These are phyloP conservation scores for Ochromonas danica DNA, from an alignment of 108 stramenopile species.

Conservation along the genomic window DNA sequence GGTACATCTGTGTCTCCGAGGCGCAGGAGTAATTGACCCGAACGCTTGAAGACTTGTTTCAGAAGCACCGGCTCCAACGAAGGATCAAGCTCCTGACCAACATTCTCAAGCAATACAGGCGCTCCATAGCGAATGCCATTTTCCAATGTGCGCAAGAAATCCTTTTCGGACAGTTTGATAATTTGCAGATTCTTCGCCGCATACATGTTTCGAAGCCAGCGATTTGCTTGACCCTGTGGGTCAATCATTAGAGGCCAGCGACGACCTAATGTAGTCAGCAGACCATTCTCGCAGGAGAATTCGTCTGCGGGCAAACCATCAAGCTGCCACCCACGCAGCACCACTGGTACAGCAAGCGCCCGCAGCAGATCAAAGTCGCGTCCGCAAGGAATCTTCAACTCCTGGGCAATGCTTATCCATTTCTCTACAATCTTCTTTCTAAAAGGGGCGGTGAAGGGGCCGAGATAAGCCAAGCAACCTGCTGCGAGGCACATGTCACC, in stretches of 20 bases:
- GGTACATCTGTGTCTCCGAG: constrained; percentile 48
- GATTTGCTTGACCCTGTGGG: constrained; percentile 58
- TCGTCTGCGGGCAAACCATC: constrained; percentile 61
- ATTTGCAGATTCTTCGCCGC: constrained; percentile 34
- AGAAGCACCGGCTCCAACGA: constrained; percentile 55
- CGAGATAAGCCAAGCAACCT: constrained; percentile 38
- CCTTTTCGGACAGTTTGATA: constrained; percentile 45
- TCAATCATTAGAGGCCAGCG: constrained; percentile 57
- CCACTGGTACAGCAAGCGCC: constrained; percentile 49
- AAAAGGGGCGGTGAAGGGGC: constrained; percentile 45
- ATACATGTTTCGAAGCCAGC: constrained; percentile 47
- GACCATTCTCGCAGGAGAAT: constrained; percentile 64
- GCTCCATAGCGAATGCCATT: constrained; percentile 47
- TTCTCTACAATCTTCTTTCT: constrained; percentile 40
- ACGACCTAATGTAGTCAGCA: constrained; percentile 47
- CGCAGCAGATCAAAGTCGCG: constrained; percentile 38
- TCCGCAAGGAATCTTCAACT: constrained; percentile 46
- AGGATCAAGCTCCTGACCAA: constrained; percentile 49
- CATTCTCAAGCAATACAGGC: constrained; percentile 54
- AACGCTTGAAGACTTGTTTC: constrained; percentile 54
- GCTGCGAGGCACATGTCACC: constrained; percentile 57
- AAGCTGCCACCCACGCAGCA: constrained; percentile 57
- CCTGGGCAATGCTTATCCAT: constrained; percentile 52
- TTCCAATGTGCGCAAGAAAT: constrained; percentile 52
- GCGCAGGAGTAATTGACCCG: constrained; percentile 37